A percentile compares a stretch with the other conserved stretches of the same genome.
These are phyloP conservation scores for Orbilia blumenaviensis DNA, from an alignment of 2,329 filamentous ascomycete species.

Conservation along the genomic window DNA sequence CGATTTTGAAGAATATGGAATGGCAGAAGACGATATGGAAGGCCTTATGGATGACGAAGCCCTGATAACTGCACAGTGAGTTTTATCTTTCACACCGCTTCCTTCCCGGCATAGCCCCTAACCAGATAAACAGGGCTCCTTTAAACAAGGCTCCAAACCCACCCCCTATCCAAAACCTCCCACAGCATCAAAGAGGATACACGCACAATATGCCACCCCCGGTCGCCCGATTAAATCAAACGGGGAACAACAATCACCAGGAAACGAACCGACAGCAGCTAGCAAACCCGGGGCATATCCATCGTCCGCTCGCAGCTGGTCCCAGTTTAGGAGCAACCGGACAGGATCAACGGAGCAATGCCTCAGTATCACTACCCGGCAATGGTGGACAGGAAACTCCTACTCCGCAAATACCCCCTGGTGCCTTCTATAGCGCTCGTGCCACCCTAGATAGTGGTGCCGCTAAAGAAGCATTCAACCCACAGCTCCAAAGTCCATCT, in stretches of 20 bases:
- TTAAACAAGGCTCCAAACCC: background rate
- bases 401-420: constrained; percentile 50
- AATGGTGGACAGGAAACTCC: constrained; percentile 44
- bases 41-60: constrained; percentile 43
- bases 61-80: constrained; percentile 20
- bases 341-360: constrained; percentile 36
- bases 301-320: constrained; percentile 4
- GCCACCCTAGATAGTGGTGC: constrained; percentile 55
- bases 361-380: constrained; percentile 30
- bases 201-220: background rate
- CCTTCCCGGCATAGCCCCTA: no score
- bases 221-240: background rate
- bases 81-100: no score
- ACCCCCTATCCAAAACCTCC: background rate
- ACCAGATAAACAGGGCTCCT: background rate
- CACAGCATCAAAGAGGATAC: constrained; percentile 3
- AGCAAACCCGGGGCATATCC: constrained; percentile 1
- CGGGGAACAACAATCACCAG: constrained; percentile 29
- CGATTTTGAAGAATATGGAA: constrained; percentile 48
- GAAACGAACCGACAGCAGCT: constrained; percentile 40
- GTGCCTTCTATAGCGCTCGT: constrained; percentile 57
- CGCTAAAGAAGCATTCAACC: constrained; percentile 56
- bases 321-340: background rate
- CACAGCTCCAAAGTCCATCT: constrained; percentile 56
- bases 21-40: constrained; percentile 52